These are phyloP conservation scores for Pythium insidiosum DNA, from an alignment of 352 stramenopile genomes.

Conservation along the genomic window DNA sequence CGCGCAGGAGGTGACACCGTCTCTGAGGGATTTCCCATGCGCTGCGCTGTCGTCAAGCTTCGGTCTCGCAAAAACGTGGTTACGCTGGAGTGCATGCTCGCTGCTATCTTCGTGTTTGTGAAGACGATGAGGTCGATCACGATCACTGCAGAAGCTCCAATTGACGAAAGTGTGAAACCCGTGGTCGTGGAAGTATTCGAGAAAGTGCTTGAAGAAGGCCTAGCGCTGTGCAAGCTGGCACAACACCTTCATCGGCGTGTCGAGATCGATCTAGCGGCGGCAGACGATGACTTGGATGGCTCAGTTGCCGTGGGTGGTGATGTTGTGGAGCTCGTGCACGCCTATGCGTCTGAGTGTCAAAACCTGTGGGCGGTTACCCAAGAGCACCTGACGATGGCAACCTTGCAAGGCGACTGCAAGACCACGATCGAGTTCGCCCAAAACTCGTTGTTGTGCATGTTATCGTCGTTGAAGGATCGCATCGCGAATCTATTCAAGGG, in stretches of 20 bases:
- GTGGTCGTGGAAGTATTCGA: conserved; percentile 14
- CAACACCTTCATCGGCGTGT: conserved; percentile 56
- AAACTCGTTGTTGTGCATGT: conserved; percentile 28
- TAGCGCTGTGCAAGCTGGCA: conserved; percentile 32
- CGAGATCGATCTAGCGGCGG: conserved; percentile 59
- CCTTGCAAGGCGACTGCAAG: conserved; percentile 8
- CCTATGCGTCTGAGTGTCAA: conserved; percentile 38
- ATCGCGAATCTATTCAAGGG: conserved; percentile 58
- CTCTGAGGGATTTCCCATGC: conserved; percentile 43
- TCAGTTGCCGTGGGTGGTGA: conserved; percentile 54
- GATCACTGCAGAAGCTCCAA: conserved; percentile 3
- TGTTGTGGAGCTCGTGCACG: conserved; percentile 43
- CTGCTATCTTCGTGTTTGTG: conserved; percentile 36
- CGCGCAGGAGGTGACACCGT: conserved; percentile 8
- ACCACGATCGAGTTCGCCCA: conserved; percentile 39
- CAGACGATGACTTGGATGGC: conserved; percentile 61
- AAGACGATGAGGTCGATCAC: conserved; percentile 12
- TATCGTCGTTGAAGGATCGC: conserved; percentile 56
- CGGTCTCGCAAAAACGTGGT: conserved; percentile 35
- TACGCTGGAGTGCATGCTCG: conserved; percentile 47
- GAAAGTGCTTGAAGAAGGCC: conserved; percentile 32
- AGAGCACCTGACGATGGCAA: conserved; percentile 24
- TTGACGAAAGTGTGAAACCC: conserved; percentile 2
- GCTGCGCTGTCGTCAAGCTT: conserved; percentile 59
- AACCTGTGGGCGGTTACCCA: conserved; percentile 31